Evolutionary conservation across 331 rosid species (phyloP), one percentile per base, ranked within the genome.

Genomic region (Saraca asoca): DNA sequence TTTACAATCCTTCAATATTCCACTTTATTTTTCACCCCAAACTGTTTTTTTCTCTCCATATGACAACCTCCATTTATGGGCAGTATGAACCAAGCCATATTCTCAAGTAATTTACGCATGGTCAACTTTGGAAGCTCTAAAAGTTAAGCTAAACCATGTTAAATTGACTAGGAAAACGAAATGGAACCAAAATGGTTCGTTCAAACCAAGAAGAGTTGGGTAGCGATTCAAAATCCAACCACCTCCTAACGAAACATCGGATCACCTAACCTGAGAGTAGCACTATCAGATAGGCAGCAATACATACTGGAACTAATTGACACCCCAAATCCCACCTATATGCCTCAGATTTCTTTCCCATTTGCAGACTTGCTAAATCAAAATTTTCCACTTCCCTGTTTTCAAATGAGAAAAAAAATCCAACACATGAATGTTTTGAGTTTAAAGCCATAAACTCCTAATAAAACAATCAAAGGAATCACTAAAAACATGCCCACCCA

Each of bases 231-330:
- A 45, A 15, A 76, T 55, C 71, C 62, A 71, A 52, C 70, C 4
- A 53, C 70, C 31, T 24, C 31, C 31, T 59, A 58, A 43, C 33
- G 17, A 41, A 24, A 24, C 31, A 24, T 24, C 31, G 31, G 31
- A 24, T 52, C 83, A 80, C 87, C 84, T 83, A 85, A 68, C 75
- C 69, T 53, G 56, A 49, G 45, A 61, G 39, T 63, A 51, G 29
- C 33, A 37, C 49, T 65, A 53, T 73, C 62, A 61, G 14, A 75
- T 61, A 45, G 79, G 70, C 51, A 61, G 51, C 39, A 41, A 34
- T 59, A 41, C 39, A 53, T 46, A 41, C 17, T 3, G 29, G 12
- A 4, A 59, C 64, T 46, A 46, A 39, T 31, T 51, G 42, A 16
- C 24, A 48, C 69, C 66, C 33, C n/a, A n/a, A 71, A 71, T 33